These are phyloP conservation scores for Marchantia polymorpha DNA, from an alignment of 225 moss, liverwort and hornwort species.

Conservation along the genomic window DNA sequence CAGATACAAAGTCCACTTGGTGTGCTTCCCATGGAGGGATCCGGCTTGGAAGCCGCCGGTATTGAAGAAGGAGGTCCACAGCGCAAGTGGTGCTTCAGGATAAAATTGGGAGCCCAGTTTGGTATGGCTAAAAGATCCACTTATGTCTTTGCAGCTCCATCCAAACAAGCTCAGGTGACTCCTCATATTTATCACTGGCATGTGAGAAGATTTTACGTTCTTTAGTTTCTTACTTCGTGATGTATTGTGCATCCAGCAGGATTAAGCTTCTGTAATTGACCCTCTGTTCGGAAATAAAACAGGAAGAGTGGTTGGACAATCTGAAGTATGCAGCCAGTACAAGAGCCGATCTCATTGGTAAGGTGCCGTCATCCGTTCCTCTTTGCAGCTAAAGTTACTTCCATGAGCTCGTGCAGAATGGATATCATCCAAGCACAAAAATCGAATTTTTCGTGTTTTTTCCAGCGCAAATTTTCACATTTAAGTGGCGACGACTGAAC, in stretches of 20 bases:
- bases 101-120: constrained; percentile 36
- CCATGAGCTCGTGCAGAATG: not conserved
- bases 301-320: constrained; percentile 46
- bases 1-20: constrained; percentile 34
- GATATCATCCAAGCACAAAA: not conserved
- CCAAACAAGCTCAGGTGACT: constrained; percentile 38
- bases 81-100: constrained; percentile 36
- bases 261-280: not conserved
- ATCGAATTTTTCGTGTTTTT: not conserved
- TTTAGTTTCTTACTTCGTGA: not conserved
- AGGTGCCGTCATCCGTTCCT: not conserved
- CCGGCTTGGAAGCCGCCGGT: constrained; percentile 30
- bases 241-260: not conserved
- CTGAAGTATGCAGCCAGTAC: constrained; percentile 33
- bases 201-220: not conserved
- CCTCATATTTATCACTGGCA: not conserved
- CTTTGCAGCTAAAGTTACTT: not conserved
- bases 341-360: constrained; percentile 33
- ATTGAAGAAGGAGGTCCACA: not conserved
- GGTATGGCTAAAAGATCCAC: constrained; percentile 2
- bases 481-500: not conserved
- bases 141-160: constrained; percentile 33
- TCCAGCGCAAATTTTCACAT: not conserved
- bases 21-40: constrained; percentile 38
- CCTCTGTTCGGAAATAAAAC: not conserved